Percentiles rank a stretch among this genome's conserved stretches.
phyloP scores from a whole-genome alignment of 257 asterid genomes.

The Salvia rosmarinus region DNA sequence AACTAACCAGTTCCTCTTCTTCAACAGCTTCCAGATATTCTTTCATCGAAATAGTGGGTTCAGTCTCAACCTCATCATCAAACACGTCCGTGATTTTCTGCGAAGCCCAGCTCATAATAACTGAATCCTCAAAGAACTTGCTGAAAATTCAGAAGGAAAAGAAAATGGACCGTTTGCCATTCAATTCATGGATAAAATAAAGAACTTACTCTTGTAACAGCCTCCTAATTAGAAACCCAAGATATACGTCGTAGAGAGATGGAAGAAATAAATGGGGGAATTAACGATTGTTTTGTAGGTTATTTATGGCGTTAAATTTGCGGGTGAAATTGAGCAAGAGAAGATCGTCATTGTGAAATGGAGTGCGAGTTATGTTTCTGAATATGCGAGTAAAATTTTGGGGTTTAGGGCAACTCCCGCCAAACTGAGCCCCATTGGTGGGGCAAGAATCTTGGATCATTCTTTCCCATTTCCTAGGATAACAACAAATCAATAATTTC shows the following conservation, averaged over 20 bases:
- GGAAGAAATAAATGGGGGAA: too few species aligned
- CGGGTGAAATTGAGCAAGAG: conserved; percentile 10
- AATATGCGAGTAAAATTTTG: conserved; percentile 17
- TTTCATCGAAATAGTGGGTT: conserved; percentile 64
- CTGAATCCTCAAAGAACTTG: not conserved
- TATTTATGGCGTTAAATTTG: not conserved
- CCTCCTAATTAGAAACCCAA: conserved; percentile 19
- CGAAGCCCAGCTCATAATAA: not conserved
- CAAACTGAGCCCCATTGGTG: conserved; percentile 37
- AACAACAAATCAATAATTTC: too few species aligned
- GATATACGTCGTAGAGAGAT: too few species aligned
- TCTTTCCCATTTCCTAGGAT: too few species aligned
- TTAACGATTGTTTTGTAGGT: not conserved
- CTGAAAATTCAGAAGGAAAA: not conserved
- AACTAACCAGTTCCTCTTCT: conserved; percentile 70
- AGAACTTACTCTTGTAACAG: conserved; percentile 18
- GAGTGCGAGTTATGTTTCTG: conserved; percentile 17
- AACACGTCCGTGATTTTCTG: too few species aligned
- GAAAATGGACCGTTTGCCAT: not conserved
- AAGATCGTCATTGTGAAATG: conserved; percentile 20
- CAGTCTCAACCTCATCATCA: conserved; percentile 59
- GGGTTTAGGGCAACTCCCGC: conserved; percentile 53
- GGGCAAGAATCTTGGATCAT: too few species aligned
- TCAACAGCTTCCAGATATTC: conserved; percentile 72
- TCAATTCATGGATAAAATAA: conserved; percentile 10